Base-by-base conservation (phyloP, 2,329 filamentous ascomycete species). In the Fusarium odoratissimum region DNA sequence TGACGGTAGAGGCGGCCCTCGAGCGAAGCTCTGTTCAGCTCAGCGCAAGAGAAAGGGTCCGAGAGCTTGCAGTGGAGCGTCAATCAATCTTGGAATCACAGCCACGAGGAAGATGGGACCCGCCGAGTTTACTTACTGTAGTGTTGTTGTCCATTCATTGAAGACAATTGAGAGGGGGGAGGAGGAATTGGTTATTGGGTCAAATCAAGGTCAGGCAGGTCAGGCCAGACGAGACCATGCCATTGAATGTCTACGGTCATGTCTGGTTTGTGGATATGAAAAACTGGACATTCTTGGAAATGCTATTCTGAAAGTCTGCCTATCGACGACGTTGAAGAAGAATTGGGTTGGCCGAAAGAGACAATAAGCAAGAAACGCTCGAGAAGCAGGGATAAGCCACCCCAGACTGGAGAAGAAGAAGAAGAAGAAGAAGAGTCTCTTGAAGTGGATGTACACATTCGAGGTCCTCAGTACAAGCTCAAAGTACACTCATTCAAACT, bases 311-410 rank as follows among this genome's bases (percentile, higher is more conserved):
- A 17, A 38, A 42, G 31, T 40, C 40, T 49, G 35, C 49, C 40
- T 64, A 56, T 56, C 46, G 31, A 46, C 31, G 55, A 28, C 30
- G 40, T 45, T 49, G 37, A 31, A 38, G 49, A 38, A 25, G 60
- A 56, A 64, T 65, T 63, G 64, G 67, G 67, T 73, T 76, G 71
- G 68, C 64, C 71, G 63, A 74, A 68, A n/a, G 30, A 69, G 51
- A 75, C 51, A 62, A 61, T 30, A 38, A 37, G 42, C 56, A 69
- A 54, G 70, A 62, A 49, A 64, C 28, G 51, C 54, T 48, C 30
- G 12, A 33, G 58, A 64, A 62, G 56, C 66, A 64, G 30, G 64
- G 58, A 70, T 60, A 73, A 76, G 75, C 75, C 73, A 76, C 68
- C 72, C 66, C 73, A 60, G 65, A 74, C 72, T 54, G 42, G 40